Conservation (phyloP, 768 basidiomycete species). For the Clitopilus passeckerianus region DNA sequence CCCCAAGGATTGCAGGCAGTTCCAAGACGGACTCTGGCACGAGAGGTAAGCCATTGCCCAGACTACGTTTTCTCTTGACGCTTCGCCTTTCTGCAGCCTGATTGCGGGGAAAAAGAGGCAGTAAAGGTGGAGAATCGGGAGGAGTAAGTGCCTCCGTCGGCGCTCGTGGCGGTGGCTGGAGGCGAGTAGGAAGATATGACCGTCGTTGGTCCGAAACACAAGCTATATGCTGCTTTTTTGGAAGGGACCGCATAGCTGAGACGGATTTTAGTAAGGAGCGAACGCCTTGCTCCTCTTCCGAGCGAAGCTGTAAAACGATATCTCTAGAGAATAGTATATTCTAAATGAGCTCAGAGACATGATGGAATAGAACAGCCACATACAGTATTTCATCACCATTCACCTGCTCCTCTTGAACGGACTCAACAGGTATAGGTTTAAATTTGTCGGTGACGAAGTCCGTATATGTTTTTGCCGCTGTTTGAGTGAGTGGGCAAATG, state of each 20-base stretch:
- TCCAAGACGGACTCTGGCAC: constrained; percentile 22
- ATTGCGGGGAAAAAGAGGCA: constrained; percentile 26
- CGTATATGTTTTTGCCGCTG: constrained; percentile 1
- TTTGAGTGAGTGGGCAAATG: constrained; percentile 14
- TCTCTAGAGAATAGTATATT: constrained; percentile 5
- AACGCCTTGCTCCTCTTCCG: constrained; percentile 15
- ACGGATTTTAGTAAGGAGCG: constrained; percentile 13
- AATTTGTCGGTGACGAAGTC: constrained; percentile 5
- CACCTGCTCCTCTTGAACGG: constrained; percentile 23
- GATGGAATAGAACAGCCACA: constrained; percentile 9
- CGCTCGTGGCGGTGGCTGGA: constrained; percentile 4
- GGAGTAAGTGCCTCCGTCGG: constrained; percentile 16
- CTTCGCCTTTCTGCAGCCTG: background rate
- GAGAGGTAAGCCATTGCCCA: background rate
- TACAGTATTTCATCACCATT: constrained; percentile 36
- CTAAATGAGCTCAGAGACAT: constrained; percentile 1
- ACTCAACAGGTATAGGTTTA: constrained; percentile 20
- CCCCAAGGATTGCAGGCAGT: constrained; percentile 29
- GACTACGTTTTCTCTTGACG: background rate
- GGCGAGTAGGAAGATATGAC: constrained; percentile 9
- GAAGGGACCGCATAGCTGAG: constrained; percentile 5
- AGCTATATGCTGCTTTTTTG: background rate
- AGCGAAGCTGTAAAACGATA: constrained; percentile 11
- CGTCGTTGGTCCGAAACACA: constrained; percentile 6
- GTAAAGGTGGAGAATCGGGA: constrained; percentile 21